phyloP scores from a whole-genome alignment of 176 grass and related monocot genomes.

The Ensete glaucum region DNA sequence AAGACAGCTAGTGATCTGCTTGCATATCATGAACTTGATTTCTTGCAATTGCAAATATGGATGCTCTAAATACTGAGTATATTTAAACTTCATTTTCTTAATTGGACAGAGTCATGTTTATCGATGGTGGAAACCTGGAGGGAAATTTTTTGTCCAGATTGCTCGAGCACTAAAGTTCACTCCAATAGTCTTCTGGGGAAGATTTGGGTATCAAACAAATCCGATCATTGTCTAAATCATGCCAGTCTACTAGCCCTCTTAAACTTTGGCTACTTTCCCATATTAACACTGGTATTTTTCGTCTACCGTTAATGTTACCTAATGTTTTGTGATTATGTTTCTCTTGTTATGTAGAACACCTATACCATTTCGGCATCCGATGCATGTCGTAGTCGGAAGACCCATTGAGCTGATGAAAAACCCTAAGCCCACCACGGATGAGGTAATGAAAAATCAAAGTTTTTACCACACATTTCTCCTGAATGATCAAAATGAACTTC shows the following conservation, averaged over 20 bases:
- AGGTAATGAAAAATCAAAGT: constrained; percentile 37
- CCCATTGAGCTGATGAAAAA: constrained; percentile 74
- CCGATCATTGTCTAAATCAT: not conserved
- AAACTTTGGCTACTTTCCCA: constrained; percentile 21
- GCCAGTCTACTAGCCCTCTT: not conserved
- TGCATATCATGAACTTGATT: not conserved
- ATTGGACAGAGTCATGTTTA: constrained; percentile 53
- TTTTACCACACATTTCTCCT: too few species aligned
- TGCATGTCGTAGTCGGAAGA: constrained; percentile 75
- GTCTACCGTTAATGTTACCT: too few species aligned
- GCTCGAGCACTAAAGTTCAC: constrained; percentile 91
- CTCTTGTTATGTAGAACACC: constrained; percentile 49
- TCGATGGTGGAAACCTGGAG: constrained; percentile 86
- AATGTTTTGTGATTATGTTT: not conserved
- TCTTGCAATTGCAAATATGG: too few species aligned
- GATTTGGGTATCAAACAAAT: constrained; percentile 42
- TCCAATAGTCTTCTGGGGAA: constrained; percentile 84
- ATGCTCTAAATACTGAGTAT: not conserved
- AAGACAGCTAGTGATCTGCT: not conserved
- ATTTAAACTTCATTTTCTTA: not conserved
- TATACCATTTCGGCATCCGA: constrained; percentile 63
- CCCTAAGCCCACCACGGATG: constrained; percentile 51
- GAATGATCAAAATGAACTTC: not conserved
- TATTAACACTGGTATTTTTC: not conserved
- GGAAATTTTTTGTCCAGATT: constrained; percentile 72